Evolutionary conservation across 257 asterid species (phyloP), one percentile per base, ranked within the genome.

Genomic region (Nicotiana otophora): DNA sequence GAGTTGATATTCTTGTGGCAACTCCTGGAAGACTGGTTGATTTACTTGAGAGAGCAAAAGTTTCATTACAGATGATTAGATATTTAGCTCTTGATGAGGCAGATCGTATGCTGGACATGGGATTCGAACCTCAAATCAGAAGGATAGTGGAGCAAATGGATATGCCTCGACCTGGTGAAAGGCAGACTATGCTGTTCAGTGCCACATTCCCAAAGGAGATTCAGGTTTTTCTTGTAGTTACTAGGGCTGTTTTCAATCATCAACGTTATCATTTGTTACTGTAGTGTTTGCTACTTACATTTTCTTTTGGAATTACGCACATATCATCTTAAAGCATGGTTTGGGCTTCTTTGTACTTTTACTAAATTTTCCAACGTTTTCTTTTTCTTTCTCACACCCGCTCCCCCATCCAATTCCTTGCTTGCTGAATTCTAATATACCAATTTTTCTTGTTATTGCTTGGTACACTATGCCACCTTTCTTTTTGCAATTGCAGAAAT

Each of bases 21-120:
- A 94, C 98, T 68, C 98, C 98, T 31, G 98, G 98, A 75, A 89
- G 97, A 89, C 88, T 94, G 87, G 97, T 94, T n/a, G 98, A 94
- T 87, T 84, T 94, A 91, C 95, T 94, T 57, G 98, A 94, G 90
- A 91, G 98, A 86, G 98, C 96, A 81, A 93, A 87, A 88, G 96
- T 93, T 76, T 91, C 97, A 68, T 86, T 94, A 82, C 89, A 92
- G 84, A 89, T 92, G 97, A 92, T 94, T 62, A 89, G 92, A 84
- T 94, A 92, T 83, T 89, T 94, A 88, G 98, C 98, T 85, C 97
- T 93, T 82, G 98, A 94, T 77, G 98, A 94, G 89, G 98, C 98
- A 23, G 98, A 94, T 85, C 87, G 98, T 82, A 94, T 94, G 98
- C 88, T 93, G 80, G 98, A 94, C 87, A 93, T 94, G 98, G 98